phyloP scores from a whole-genome alignment of 768 basidiomycete species.

The Artomyces pyxidatus region DNA sequence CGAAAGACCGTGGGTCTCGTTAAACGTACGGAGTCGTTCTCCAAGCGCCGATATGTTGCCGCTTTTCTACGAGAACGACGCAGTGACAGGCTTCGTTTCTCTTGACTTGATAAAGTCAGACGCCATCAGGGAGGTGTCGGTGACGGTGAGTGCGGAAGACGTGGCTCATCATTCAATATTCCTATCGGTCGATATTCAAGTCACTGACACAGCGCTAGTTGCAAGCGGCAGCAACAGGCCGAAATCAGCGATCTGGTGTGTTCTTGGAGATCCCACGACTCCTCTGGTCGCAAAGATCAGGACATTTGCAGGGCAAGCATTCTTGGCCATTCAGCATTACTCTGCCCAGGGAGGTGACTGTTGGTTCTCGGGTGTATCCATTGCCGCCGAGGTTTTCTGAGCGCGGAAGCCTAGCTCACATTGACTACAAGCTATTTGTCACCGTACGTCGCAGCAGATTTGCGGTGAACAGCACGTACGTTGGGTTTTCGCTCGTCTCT shows the following conservation, averaged over 20 bases:
- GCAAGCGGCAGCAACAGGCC: not conserved
- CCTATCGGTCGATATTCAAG: not conserved
- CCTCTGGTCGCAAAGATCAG: conserved; percentile 3
- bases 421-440: conserved; percentile 47
- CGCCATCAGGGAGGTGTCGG: conserved; percentile 37
- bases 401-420: conserved; percentile 43
- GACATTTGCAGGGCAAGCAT: not conserved
- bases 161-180: not conserved
- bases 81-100: conserved; percentile 41
- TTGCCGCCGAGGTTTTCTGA: conserved; percentile 19
- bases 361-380: not conserved
- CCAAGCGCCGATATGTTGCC: conserved; percentile 32
- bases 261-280: conserved; percentile 5
- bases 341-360: not conserved
- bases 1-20: conserved; percentile 39
- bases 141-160: conserved; percentile 32
- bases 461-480: conserved; percentile 42
- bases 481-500: not conserved
- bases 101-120: conserved; percentile 43
- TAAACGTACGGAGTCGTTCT: conserved; percentile 37
- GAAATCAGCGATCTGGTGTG: conserved; percentile 4
- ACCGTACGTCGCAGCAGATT: conserved; percentile 42
- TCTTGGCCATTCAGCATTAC: conserved; percentile 7
- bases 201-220: not conserved
- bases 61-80: conserved; percentile 39